Percentiles rank a stretch among this genome's conserved stretches.
Evolutionary conservation across 495 filamentous ascomycete species (phyloP).

Genomic region (Tuber magnatum): DNA sequence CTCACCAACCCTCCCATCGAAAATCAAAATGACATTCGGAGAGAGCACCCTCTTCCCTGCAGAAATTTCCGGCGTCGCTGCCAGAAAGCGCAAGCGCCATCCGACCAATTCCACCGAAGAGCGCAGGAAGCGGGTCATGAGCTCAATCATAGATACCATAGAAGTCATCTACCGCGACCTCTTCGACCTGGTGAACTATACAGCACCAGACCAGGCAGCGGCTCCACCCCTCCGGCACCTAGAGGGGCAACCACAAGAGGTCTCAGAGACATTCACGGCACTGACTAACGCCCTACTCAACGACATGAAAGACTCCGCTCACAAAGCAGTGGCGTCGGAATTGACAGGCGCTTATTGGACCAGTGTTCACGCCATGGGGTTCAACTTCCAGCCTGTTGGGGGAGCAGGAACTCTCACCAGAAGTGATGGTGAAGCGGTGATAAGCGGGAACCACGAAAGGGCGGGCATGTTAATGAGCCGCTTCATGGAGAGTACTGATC

Average conservation of each 20-base stretch:
- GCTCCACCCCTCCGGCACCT: neutral
- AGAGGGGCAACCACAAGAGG: neutral
- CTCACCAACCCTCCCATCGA: neutral
- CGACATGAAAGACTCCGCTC: neutral
- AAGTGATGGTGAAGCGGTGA: neutral
- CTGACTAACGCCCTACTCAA: neutral
- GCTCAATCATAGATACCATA: neutral
- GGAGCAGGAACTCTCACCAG: neutral
- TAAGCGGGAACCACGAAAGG: neutral
- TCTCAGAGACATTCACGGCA: neutral
- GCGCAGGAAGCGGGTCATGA: neutral
- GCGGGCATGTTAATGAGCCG: constrained; percentile 9
- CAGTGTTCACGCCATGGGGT: neutral
- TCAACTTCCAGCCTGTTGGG: neutral
- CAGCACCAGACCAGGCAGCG: neutral
- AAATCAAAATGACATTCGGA: neutral
- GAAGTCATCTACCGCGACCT: constrained; percentile 25
- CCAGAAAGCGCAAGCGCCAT: neutral
- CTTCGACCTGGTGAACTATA: constrained; percentile 15
- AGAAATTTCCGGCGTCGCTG: neutral
- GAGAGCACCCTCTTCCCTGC: neutral
- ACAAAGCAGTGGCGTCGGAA: neutral
- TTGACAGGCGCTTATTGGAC: constrained; percentile 14
- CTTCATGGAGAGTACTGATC: neutral
- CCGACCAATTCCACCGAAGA: neutral